Percentiles rank a stretch among this genome's conserved stretches.
Evolutionary conservation across 768 basidiomycete genomes (phyloP).

Genomic region (Thelephora ganbajun): DNA sequence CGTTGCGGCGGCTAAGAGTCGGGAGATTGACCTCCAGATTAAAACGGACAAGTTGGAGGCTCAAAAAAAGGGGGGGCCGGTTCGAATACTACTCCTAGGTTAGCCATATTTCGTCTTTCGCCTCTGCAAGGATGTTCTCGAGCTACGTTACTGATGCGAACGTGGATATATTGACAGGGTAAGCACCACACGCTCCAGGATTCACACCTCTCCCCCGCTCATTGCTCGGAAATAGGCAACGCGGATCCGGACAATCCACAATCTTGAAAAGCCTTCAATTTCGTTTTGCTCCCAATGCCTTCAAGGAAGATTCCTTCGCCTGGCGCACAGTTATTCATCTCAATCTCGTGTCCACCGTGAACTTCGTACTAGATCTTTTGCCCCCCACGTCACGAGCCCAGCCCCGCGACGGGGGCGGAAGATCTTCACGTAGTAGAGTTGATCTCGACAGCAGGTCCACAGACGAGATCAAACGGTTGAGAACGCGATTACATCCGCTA

Average conservation of each 20-base stretch:
- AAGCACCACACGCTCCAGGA: neutral
- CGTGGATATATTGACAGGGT: neutral
- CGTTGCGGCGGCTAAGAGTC: slow-evolving; percentile 37
- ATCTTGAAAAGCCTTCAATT: slow-evolving; percentile 55
- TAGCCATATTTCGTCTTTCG: slow-evolving; percentile 7
- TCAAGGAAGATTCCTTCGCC: slow-evolving; percentile 38
- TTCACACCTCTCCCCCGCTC: neutral
- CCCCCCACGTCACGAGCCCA: slow-evolving; percentile 8
- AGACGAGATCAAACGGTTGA: slow-evolving; percentile 28
- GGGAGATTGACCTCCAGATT: slow-evolving; percentile 40
- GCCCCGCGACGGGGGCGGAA: slow-evolving; percentile 11
- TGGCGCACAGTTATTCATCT: slow-evolving; percentile 59
- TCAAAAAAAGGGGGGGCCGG: slow-evolving; percentile 22
- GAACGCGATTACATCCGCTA: slow-evolving; percentile 38
- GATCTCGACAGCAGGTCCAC: neutral
- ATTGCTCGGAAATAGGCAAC: slow-evolving; percentile 30
- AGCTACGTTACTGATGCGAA: neutral
- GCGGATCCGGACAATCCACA: slow-evolving; percentile 57
- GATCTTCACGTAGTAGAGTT: slow-evolving; percentile 6
- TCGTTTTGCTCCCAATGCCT: slow-evolving; percentile 43
- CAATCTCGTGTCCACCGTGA: slow-evolving; percentile 46
- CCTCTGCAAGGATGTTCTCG: neutral
- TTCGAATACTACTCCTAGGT: slow-evolving; percentile 47
- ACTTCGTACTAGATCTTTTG: slow-evolving; percentile 28
- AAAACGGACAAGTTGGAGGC: slow-evolving; percentile 28